phyloP scores from a whole-genome alignment of 805 yeast genomes.

The Saccharomyces mikatae region DNA sequence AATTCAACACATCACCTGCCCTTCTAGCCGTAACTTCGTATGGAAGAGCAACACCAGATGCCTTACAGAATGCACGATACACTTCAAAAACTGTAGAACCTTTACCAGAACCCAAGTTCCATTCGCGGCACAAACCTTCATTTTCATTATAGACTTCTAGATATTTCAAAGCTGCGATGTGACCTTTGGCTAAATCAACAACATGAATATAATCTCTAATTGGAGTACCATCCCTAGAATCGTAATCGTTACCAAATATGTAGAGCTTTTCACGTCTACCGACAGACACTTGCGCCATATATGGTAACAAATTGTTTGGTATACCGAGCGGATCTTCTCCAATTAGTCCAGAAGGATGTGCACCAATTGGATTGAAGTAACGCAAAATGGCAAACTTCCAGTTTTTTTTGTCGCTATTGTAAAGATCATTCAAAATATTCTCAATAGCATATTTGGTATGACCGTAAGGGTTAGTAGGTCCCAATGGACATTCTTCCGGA shows the following conservation, averaged over 20 bases:
- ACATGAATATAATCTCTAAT: constrained; percentile 78
- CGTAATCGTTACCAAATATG: constrained; percentile 69
- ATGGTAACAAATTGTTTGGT: constrained; percentile 71
- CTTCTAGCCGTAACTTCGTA: constrained; percentile 60
- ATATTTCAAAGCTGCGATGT: constrained; percentile 59
- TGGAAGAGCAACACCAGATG: constrained; percentile 57
- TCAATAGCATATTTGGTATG: constrained; percentile 62
- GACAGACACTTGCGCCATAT: constrained; percentile 68
- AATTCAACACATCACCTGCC: constrained; percentile 66
- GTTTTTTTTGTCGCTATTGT: constrained; percentile 32
- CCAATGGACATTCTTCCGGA: constrained; percentile 69
- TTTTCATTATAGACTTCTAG: constrained; percentile 30
- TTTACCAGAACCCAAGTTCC: constrained; percentile 78
- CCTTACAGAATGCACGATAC: constrained; percentile 52
- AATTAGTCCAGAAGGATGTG: constrained; percentile 70
- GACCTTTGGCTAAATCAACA: constrained; percentile 71
- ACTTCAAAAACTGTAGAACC: constrained; percentile 77
- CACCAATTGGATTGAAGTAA: constrained; percentile 81
- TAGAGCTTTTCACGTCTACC: constrained; percentile 57
- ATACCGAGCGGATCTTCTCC: constrained; percentile 78
- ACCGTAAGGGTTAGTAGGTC: constrained; percentile 74
- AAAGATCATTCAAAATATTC: constrained; percentile 47
- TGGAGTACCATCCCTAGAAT: constrained; percentile 70
- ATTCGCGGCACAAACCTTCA: constrained; percentile 55
- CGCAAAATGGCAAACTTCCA: constrained; percentile 59